Evolutionary conservation across 345 rosid species (phyloP).

Genomic region (Hirschfeldia incana): DNA sequence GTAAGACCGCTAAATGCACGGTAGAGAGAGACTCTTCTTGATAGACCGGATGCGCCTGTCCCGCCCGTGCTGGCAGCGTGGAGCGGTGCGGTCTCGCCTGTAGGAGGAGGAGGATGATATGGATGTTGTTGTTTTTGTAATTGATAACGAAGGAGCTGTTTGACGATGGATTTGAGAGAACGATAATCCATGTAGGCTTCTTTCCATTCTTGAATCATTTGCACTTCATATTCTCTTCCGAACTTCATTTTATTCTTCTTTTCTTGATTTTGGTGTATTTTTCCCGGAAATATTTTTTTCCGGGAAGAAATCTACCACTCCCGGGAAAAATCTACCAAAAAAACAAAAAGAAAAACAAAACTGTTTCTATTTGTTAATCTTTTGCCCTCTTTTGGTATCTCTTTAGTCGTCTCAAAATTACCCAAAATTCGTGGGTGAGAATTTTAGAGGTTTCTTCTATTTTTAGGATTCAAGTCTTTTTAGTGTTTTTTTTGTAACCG

Average conservation of each 20-base stretch:
- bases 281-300: constrained; percentile 13
- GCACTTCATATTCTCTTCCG: constrained; percentile 69
- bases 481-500: constrained; percentile 20
- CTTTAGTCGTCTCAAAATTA: background rate
- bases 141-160: constrained; percentile 43
- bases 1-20: constrained; percentile 83
- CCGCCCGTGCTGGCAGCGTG: background rate
- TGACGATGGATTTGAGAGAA: constrained; percentile 52
- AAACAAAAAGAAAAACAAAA: background rate
- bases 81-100: constrained; percentile 16
- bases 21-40: constrained; percentile 44
- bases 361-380: background rate
- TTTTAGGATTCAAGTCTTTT: background rate
- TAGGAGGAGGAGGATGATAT: constrained; percentile 6
- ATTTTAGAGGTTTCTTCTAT: constrained; percentile 8
- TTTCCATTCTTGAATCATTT: constrained; percentile 85
- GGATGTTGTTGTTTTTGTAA: constrained; percentile 26
- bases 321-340: background rate
- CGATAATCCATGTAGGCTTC: constrained; percentile 86
- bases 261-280: background rate
- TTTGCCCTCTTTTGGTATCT: background rate
- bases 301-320: background rate
- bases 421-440: background rate
- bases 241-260: constrained; percentile 79
- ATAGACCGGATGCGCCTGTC: background rate